phyloP scores from a whole-genome alignment of 1,284 basidiomycete species.

The Flammula alnicola region DNA sequence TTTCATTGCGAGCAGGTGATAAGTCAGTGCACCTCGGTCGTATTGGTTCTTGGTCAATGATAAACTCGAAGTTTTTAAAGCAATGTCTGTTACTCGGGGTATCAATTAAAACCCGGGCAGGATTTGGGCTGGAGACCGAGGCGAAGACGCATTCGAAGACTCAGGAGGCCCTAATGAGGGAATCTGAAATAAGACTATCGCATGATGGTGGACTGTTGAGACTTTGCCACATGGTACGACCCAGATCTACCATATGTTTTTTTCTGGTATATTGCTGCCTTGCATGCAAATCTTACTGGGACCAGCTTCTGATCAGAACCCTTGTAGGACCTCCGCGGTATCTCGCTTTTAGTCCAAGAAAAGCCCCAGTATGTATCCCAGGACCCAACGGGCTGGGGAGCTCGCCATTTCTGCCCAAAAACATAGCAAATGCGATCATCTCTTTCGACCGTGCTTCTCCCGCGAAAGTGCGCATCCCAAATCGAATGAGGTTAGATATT shows the following conservation, averaged over 20 bases:
- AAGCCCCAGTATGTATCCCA: slow-evolving; percentile 9
- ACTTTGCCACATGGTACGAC: slow-evolving; percentile 12
- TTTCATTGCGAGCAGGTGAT: too few relatives aligned
- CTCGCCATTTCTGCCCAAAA: neutral
- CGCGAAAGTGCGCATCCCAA: slow-evolving; percentile 15
- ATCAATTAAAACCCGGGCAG: too few relatives aligned
- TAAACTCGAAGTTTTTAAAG: too few relatives aligned
- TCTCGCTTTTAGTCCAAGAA: slow-evolving; percentile 3
- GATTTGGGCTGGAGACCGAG: too few relatives aligned
- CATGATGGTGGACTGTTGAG: slow-evolving; percentile 10
- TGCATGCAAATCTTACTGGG: slow-evolving; percentile 11
- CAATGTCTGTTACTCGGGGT: too few relatives aligned
- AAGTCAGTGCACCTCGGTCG: too few relatives aligned
- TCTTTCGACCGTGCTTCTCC: slow-evolving; percentile 19
- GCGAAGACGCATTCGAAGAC: too few relatives aligned
- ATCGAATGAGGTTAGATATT: neutral
- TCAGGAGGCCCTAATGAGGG: too few relatives aligned
- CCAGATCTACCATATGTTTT: slow-evolving; percentile 12
- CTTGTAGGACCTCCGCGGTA: slow-evolving; percentile 10
- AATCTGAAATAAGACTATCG: neutral
- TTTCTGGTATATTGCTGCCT: slow-evolving; percentile 17
- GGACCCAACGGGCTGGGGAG: slow-evolving; percentile 1
- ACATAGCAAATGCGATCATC: neutral
- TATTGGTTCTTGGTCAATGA: too few relatives aligned
- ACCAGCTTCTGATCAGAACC: slow-evolving; percentile 19